These are phyloP conservation scores for Sesbania bispinosa DNA, from an alignment of 306 rosid genomes.

Conservation along the genomic window DNA sequence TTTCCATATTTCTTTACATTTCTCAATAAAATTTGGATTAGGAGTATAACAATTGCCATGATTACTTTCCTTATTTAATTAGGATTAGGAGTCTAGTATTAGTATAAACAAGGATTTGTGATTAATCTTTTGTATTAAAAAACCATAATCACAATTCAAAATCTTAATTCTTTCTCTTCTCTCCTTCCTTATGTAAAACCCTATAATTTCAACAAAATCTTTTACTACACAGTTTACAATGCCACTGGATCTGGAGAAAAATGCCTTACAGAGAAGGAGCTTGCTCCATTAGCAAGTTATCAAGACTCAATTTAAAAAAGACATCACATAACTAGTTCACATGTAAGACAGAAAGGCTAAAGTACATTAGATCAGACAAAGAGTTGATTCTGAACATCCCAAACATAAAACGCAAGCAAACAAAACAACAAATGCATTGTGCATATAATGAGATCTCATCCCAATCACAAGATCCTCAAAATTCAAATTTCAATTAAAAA, in stretches of 20 bases:
- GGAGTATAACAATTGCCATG: no score
- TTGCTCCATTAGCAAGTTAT: not conserved
- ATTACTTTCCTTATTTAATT: no score
- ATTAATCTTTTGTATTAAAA: no score
- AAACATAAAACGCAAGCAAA: not conserved
- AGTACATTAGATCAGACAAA: not conserved
- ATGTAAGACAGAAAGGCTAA: not conserved
- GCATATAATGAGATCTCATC: constrained; percentile 22
- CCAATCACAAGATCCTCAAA: not conserved
- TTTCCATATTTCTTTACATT: no score
- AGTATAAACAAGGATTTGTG: no score
- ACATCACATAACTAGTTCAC: not conserved
- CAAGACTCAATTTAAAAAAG: not conserved
- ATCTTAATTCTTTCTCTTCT: no score
- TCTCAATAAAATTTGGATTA: no score
- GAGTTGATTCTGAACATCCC: not conserved
- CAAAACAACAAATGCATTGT: not conserved
- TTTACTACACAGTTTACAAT: not conserved
- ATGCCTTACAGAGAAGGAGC: not conserved
- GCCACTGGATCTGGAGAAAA: not conserved
- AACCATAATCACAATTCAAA: no score
- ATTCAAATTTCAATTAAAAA: constrained; percentile 1
- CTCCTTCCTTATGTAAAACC: no score
- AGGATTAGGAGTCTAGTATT: no score
- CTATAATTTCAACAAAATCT: no score